Conservation (phyloP, 371 early-diverging fungal genomes). For the Mucor racemosus region DNA sequence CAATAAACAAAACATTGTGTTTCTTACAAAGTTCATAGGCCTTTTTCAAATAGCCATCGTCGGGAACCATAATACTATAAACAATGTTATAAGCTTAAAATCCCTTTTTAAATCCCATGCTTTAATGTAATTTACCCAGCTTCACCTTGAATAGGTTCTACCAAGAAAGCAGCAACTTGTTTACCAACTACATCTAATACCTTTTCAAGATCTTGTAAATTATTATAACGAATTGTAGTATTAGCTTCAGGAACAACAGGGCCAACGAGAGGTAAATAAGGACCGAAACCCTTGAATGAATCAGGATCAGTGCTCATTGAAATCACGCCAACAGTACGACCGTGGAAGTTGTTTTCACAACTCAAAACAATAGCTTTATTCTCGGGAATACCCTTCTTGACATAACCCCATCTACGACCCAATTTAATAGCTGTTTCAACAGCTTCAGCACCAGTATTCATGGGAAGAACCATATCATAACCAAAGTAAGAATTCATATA, state of each 20-base stretch:
- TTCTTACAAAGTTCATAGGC: slow-evolving; percentile 92
- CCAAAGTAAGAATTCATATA: slow-evolving; percentile 94
- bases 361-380: slow-evolving; percentile 87
- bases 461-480: slow-evolving; percentile 96
- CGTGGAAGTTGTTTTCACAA: slow-evolving; percentile 95
- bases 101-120: background rate
- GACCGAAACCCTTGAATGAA: slow-evolving; percentile 88
- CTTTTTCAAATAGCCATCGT: slow-evolving; percentile 85
- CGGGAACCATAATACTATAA: slow-evolving; percentile 87
- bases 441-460: slow-evolving; percentile 99
- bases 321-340: slow-evolving; percentile 94
- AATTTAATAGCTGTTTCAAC: slow-evolving; percentile 98
- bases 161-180: slow-evolving; percentile 89
- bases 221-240: slow-evolving; percentile 77
- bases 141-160: slow-evolving; percentile 99
- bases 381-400: slow-evolving; percentile 86
- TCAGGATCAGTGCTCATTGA: slow-evolving; percentile 96
- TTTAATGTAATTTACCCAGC: slow-evolving; percentile 65
- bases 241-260: slow-evolving; percentile 77
- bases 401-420: slow-evolving; percentile 97
- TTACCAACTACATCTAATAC: slow-evolving; percentile 83
- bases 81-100: background rate
- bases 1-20: slow-evolving; percentile 95
- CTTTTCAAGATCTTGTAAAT: slow-evolving; percentile 85
- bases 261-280: slow-evolving; percentile 90